Evolutionary conservation across 352 stramenopile species (phyloP).

Genomic region (Phytophthora idaei): DNA sequence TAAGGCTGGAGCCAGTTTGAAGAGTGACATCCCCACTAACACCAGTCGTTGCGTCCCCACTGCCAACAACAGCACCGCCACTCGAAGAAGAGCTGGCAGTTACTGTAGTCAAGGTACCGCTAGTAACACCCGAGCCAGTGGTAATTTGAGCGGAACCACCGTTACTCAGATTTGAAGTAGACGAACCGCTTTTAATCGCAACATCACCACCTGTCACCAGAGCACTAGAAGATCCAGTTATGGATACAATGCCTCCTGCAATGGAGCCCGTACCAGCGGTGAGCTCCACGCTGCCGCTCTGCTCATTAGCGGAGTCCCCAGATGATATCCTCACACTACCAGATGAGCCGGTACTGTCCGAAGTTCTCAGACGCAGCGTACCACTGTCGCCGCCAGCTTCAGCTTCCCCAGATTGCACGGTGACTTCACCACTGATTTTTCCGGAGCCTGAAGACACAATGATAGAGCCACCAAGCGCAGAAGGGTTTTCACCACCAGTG

Average conservation of each 20-base stretch:
- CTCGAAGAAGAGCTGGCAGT: constrained; percentile 26
- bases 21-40: constrained; percentile 32
- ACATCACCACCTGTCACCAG: constrained; percentile 28
- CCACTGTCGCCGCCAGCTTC: constrained; percentile 31
- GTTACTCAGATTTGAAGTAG: constrained; percentile 13
- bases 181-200: constrained; percentile 26
- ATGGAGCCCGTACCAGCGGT: constrained; percentile 26
- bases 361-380: constrained; percentile 28
- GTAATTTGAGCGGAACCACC: constrained; percentile 24
- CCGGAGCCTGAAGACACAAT: constrained; percentile 27
- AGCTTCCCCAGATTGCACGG: constrained; percentile 30
- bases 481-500: constrained; percentile 25
- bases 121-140: constrained; percentile 24
- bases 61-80: constrained; percentile 28
- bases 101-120: constrained; percentile 20
- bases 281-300: constrained; percentile 34
- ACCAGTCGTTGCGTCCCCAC: constrained; percentile 27
- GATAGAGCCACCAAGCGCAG: constrained; percentile 24
- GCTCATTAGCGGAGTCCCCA: constrained; percentile 24
- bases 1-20: constrained; percentile 34
- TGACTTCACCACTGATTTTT: constrained; percentile 25
- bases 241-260: constrained; percentile 28
- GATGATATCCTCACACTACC: constrained; percentile 37
- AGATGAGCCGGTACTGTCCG: constrained; percentile 22
- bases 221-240: constrained; percentile 29